Evolutionary conservation across 306 rosid species (phyloP).

Genomic region (Lablab purpureus): DNA sequence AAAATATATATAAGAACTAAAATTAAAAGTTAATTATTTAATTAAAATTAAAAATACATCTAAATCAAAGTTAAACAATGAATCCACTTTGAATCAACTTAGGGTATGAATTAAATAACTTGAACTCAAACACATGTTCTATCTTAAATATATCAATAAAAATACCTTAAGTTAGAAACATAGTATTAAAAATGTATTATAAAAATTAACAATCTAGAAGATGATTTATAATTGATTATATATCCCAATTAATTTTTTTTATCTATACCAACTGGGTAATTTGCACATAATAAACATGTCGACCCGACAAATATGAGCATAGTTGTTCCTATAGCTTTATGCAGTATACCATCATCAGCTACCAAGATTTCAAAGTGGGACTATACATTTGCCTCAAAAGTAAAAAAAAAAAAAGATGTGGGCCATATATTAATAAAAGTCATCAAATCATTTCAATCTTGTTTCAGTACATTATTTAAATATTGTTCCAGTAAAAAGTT

Average conservation of each 20-base stretch:
- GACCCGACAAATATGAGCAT: not conserved
- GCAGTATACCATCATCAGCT: not conserved
- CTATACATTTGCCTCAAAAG: not conserved
- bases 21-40: too few species aligned
- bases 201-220: too few species aligned
- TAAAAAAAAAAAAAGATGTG: not conserved
- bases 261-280: not conserved
- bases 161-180: too few species aligned
- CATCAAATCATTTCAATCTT: not conserved
- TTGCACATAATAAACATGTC: not conserved
- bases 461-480: not conserved
- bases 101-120: not conserved
- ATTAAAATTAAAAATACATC: too few species aligned
- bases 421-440: not conserved
- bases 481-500: not conserved
- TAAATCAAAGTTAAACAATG: too few species aligned
- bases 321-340: not conserved
- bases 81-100: not conserved
- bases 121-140: not conserved
- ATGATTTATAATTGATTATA: not conserved
- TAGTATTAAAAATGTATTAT: too few species aligned
- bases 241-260: not conserved
- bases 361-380: not conserved
- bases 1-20: too few species aligned
- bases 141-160: not conserved